Evolutionary conservation across 306 rosid genomes (phyloP).

Genomic region (Gleditsia sinensis): DNA sequence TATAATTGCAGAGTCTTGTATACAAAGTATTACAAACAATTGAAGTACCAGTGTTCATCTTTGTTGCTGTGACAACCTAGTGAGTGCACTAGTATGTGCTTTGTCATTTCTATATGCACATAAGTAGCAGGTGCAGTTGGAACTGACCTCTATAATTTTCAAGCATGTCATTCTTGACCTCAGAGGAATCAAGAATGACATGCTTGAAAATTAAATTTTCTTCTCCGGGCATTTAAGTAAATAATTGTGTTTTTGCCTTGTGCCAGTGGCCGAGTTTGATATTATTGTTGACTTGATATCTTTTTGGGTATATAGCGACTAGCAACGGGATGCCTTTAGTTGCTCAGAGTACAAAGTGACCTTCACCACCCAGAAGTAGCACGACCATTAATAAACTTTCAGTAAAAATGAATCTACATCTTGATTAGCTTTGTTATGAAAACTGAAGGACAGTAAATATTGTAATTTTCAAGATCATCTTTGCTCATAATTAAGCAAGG

Average conservation of each 20-base stretch:
- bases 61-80: not conserved
- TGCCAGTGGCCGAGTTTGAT: not conserved
- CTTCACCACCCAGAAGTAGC: not conserved
- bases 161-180: too few species aligned
- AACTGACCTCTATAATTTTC: not conserved
- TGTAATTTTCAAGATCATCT: too few species aligned
- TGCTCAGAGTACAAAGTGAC: not conserved
- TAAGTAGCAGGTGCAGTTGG: not conserved
- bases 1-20: not conserved
- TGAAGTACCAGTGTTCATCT: not conserved
- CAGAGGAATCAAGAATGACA: too few species aligned
- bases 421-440: not conserved
- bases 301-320: not conserved
- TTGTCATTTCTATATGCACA: not conserved
- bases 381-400: not conserved
- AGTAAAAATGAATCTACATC: not conserved
- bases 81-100: not conserved
- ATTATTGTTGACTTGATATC: too few species aligned
- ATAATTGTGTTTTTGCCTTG: not conserved
- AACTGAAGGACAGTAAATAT: not conserved
- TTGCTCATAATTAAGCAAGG: not conserved
- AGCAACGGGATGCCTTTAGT: not conserved
- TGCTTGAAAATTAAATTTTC: too few species aligned
- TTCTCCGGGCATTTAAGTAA: not conserved
- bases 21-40: not conserved